A percentile compares a stretch with the other conserved stretches of the same genome.
phyloP scores from a whole-genome alignment of 805 yeast species.

The Candida dajiaensis region DNA sequence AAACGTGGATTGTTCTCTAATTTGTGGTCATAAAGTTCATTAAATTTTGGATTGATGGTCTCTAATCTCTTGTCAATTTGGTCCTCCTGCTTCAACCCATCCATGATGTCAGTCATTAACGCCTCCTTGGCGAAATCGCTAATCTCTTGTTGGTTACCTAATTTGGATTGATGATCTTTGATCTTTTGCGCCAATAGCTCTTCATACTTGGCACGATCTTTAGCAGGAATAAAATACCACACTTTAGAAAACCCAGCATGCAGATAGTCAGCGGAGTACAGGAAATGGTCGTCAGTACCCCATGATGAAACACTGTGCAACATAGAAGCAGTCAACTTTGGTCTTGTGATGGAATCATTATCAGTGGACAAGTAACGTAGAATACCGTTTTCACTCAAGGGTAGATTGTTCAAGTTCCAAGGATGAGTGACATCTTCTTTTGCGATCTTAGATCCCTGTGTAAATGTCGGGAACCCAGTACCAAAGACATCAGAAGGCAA shows the following conservation, averaged over 20 bases:
- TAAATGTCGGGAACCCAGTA: slow-evolving; percentile 29
- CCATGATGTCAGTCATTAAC: slow-evolving; percentile 14
- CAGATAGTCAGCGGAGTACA: slow-evolving; percentile 47
- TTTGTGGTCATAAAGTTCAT: slow-evolving; percentile 15
- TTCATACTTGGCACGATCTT: slow-evolving; percentile 48
- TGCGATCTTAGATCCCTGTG: slow-evolving; percentile 11
- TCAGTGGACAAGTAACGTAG: slow-evolving; percentile 40
- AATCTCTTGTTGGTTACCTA: background rate
- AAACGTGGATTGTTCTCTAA: slow-evolving; percentile 10
- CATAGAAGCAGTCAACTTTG: slow-evolving; percentile 47
- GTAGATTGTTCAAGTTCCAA: slow-evolving; percentile 56
- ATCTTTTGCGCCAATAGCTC: slow-evolving; percentile 42
- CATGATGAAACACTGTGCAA: slow-evolving; percentile 50
- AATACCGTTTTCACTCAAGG: slow-evolving; percentile 43
- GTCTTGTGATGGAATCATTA: slow-evolving; percentile 33
- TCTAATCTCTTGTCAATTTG: slow-evolving; percentile 11
- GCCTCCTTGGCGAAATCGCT: slow-evolving; percentile 10
- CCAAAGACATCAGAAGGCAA: slow-evolving; percentile 34
- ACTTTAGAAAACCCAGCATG: slow-evolving; percentile 49
- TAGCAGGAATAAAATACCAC: slow-evolving; percentile 62
- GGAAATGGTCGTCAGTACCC: slow-evolving; percentile 55
- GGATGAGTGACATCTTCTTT: slow-evolving; percentile 23
- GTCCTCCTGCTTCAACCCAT: slow-evolving; percentile 14
- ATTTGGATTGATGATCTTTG: slow-evolving; percentile 15
- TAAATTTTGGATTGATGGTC: slow-evolving; percentile 11